phyloP scores from a whole-genome alignment of 768 basidiomycete genomes.

The Lentinus brumalis region DNA sequence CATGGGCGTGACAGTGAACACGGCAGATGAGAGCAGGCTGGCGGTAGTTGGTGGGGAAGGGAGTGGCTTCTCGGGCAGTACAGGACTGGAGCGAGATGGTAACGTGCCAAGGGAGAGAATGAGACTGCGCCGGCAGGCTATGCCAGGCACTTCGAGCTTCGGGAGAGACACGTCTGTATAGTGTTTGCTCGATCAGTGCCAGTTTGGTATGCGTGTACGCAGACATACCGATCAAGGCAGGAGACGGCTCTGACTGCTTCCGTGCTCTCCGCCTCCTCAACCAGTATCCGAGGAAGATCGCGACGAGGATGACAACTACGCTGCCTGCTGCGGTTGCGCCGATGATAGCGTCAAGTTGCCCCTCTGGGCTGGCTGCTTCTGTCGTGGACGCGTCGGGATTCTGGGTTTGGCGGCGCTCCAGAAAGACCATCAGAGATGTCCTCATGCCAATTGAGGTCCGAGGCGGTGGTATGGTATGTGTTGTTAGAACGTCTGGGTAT shows the following conservation, averaged over 20 bases:
- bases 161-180: not conserved
- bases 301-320: not conserved
- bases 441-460: too few relatives aligned
- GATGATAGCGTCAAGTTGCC: not conserved
- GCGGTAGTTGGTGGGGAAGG: not conserved
- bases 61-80: not conserved
- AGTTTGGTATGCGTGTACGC: not conserved
- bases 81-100: not conserved
- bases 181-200: not conserved
- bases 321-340: not conserved
- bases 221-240: not conserved
- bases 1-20: too few relatives aligned
- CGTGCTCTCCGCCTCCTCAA: not conserved
- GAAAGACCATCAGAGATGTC: too few relatives aligned
- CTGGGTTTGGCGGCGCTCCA: too few relatives aligned
- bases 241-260: too few relatives aligned
- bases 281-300: slow-evolving; percentile 1
- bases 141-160: not conserved
- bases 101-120: not conserved
- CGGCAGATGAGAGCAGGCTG: too few relatives aligned
- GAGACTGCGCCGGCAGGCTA: not conserved
- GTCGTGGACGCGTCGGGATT: too few relatives aligned
- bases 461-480: too few relatives aligned
- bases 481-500: too few relatives aligned
- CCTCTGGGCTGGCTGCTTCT: not conserved